Evolutionary conservation across 1,139 yeast genomes (phyloP), one percentile per base, ranked within the genome.

Genomic region (Protomyces pachydermus): DNA sequence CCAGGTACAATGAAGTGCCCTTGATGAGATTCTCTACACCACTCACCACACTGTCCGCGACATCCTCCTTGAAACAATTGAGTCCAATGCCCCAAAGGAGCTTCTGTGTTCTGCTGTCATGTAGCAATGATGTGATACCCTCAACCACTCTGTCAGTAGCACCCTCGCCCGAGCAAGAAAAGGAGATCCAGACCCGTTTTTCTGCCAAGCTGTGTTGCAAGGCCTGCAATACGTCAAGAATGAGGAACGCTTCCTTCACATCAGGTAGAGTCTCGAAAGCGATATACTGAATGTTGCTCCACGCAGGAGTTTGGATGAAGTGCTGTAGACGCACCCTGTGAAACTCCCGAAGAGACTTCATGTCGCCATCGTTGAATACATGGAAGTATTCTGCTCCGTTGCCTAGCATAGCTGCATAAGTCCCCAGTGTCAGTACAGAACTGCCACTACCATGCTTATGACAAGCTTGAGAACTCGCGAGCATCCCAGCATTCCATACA

Each of bases 241-340:
- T 58, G 53, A 58, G 28, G 32, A 38, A 55, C 2, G 62, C 62
- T 34, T 58, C 62, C 8, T 51, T 8, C 14, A 51, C 42, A 42
- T 58, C 62, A 4, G 62, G 62, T 56, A 58, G 45, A 1, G 62
- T 58, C 37, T 58, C 62, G 20, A 58, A 58, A n/a, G 62, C 62
- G n/a, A 58, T 18, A 34, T 39, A 58, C 18, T 39, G 23, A 12
- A 58, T 20, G 12, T 32, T 12, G 12, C 9, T 5, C 56, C 56
- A 58, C 12, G 56, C 37, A 9, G 62, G 28, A 50, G 37, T 14
- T 9, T 42, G 23, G 25, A 55, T 8, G 38, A 58, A 58, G 3
- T 34, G 45, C 23, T n/a, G 34, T 12, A 58, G 56, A 12, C 62
- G 56, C 8, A 37, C 23, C n/a, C 25, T 18, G 25, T 58, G 62